Percentiles rank a stretch among this genome's conserved stretches.
Conservation (phyloP, 192 early-diverging fungal genomes). For the Backusella australiensis region DNA sequence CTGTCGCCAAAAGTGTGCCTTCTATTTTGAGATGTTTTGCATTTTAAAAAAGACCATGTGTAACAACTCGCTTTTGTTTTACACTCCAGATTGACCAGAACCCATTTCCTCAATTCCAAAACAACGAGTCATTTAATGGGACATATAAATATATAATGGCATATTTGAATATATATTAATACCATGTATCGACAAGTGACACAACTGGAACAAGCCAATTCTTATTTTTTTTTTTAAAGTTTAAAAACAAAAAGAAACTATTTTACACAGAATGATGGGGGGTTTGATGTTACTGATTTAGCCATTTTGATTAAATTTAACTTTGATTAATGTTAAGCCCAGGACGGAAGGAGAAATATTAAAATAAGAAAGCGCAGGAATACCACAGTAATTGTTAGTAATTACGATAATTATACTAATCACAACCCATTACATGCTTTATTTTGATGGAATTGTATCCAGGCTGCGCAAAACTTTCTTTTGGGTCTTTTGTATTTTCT, state of each 20-base stretch:
- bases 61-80: background rate
- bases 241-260: background rate
- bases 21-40: conserved; percentile 5
- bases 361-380: background rate
- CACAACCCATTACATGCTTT: background rate
- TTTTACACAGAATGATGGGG: background rate
- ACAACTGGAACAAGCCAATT: background rate
- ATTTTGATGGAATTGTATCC: background rate
- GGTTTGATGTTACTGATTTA: background rate
- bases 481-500: background rate
- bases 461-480: background rate
- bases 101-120: background rate
- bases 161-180: background rate
- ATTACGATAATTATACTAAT: background rate
- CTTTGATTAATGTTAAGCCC: background rate
- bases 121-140: background rate
- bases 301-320: conserved; percentile 7
- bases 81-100: background rate
- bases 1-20: background rate
- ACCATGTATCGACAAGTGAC: background rate
- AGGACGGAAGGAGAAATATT: background rate
- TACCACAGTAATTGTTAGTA: background rate
- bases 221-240: background rate
- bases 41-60: background rate
- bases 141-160: background rate